Base-by-base conservation (phyloP, 169 alveolate species). In the Plasmodium ovale region DNA sequence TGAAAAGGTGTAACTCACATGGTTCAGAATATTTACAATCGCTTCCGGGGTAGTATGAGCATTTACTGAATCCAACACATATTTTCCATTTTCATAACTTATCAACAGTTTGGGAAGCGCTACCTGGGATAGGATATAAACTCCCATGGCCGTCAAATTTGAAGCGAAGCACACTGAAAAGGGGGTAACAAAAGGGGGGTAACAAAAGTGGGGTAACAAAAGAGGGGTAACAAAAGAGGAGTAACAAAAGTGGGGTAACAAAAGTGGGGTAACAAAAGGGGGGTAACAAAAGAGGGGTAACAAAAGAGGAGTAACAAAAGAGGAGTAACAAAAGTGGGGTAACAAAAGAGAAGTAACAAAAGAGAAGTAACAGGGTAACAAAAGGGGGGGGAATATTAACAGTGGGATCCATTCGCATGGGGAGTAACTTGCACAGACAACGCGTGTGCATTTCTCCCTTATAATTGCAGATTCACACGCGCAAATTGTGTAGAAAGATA, bases 51-150 rank as follows among this genome's bases (percentile, higher is more conserved):
- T 33, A 21, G 19, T 25, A 33, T 39, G 49, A 16, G 64, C n/a
- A 42, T 39, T 27, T 16, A 59, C 0, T 5, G 62, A 3, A 69
- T 65, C 51, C 7, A 82, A 35, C 53, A 10, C 39, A 29, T 58
- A 65, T 29, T 82, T 65, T n/a, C 82, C 82, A 16, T 65, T 35
- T 23, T 82, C 69, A 53, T 65, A 65, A 12, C 16, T 19, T 10
- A 39, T 65, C 16, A 10, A 7, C 10, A 82, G 9, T n/a, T 33
- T 64, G 19, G 90, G 82, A 2, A 82, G 44, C 51, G 5, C n/a
- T 21, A 19, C 47, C 21, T 65, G 82, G 64, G 12, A 59, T n/a
- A 82, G 47, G 31, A 64, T 31, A 31, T 51, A 53, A 9, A 82
- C 25, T n/a, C 59, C 25, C 47, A 82, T 27, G 44, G 47, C 21